Conservation (phyloP, 1,139 yeast species). For the Suhomyces bribrorum region DNA sequence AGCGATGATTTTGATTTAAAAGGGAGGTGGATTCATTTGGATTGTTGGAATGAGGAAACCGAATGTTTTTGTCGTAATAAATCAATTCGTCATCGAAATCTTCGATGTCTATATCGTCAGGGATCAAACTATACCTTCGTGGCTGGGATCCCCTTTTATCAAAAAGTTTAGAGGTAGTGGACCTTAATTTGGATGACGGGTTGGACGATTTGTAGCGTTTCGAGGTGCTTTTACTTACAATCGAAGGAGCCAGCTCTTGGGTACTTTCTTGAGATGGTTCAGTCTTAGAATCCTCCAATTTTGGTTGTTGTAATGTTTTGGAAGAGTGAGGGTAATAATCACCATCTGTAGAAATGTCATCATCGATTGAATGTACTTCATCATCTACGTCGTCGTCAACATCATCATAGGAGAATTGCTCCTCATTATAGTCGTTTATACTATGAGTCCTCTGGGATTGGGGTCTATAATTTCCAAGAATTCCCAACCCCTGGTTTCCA, state of each 20-base stretch:
- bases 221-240: conserved; percentile 27
- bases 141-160: conserved; percentile 73
- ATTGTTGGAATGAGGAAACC: conserved; percentile 38
- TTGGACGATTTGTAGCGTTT: conserved; percentile 33
- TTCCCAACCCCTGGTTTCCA: conserved; percentile 12
- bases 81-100: conserved; percentile 62
- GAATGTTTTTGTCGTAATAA: conserved; percentile 46
- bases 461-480: conserved; percentile 11
- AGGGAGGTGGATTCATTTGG: conserved; percentile 38
- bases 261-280: conserved; percentile 2
- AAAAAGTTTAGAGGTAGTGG: conserved; percentile 70
- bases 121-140: conserved; percentile 69
- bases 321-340: conserved; percentile 18
- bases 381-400: conserved; percentile 29
- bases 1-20: conserved; percentile 31
- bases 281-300: background rate
- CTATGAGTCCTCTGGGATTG: conserved; percentile 17
- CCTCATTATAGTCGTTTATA: conserved; percentile 20
- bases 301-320: conserved; percentile 7
- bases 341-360: conserved; percentile 37
- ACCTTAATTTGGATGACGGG: conserved; percentile 48
- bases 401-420: conserved; percentile 32
- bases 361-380: conserved; percentile 32
- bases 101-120: conserved; percentile 66
- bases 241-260: conserved; percentile 15